Evolutionary conservation across 306 rosid genomes (phyloP).

Genomic region (Cajanus cajan): DNA sequence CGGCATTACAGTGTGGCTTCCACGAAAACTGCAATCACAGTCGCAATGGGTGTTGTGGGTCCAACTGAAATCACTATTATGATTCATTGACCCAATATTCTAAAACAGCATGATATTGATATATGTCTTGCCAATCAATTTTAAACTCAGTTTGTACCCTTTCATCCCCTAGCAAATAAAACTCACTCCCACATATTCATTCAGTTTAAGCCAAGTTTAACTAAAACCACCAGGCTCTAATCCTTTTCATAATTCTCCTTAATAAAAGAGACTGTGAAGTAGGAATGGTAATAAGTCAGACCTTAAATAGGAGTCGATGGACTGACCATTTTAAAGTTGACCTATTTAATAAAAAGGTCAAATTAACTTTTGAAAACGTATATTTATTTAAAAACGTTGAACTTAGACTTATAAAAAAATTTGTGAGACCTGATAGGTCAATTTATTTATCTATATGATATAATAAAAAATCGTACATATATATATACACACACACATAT

Average conservation of each 20-base stretch:
- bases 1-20: not conserved
- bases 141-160: not conserved
- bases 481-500: too few relatives aligned
- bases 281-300: too few relatives aligned
- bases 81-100: not conserved
- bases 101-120: not conserved
- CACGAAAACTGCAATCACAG: not conserved
- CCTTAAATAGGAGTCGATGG: too few relatives aligned
- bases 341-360: too few relatives aligned
- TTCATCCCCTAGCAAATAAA: not conserved
- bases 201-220: not conserved
- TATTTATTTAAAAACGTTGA: too few relatives aligned
- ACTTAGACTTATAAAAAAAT: too few relatives aligned
- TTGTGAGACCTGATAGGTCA: too few relatives aligned
- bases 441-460: too few relatives aligned
- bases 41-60: not conserved
- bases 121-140: not conserved
- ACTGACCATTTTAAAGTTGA: too few relatives aligned
- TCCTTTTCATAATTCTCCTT: not conserved
- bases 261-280: not conserved
- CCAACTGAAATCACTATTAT: not conserved
- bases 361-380: too few relatives aligned
- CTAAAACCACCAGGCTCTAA: not conserved
- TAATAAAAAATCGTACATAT: too few relatives aligned
- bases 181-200: not conserved